A percentile compares a stretch with the other conserved stretches of the same genome.
These are phyloP conservation scores for Combretum micranthum DNA, from an alignment of 345 rosid genomes.

Conservation along the genomic window DNA sequence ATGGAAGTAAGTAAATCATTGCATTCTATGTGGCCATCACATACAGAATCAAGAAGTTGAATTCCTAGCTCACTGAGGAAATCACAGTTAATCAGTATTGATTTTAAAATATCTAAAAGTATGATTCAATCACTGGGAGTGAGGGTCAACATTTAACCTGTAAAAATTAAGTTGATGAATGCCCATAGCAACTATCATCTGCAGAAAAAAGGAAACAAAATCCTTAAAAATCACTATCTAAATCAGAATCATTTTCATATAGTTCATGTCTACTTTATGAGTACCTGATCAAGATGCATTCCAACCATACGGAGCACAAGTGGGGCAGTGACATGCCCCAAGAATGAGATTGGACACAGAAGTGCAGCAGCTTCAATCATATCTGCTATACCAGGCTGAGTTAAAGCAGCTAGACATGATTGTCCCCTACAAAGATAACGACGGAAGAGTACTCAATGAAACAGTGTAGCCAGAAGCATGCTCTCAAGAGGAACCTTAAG, in stretches of 20 bases:
- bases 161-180: conserved; percentile 79
- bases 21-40: conserved; percentile 63
- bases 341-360: conserved; percentile 80
- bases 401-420: conserved; percentile 92
- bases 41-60: conserved; percentile 64
- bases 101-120: background rate
- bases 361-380: conserved; percentile 95
- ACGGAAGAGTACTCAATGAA: conserved; percentile 1
- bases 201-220: conserved; percentile 12
- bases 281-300: conserved; percentile 88
- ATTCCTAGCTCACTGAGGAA: conserved; percentile 49
- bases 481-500: background rate
- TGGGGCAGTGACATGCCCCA: conserved; percentile 75
- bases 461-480: background rate
- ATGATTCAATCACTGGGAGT: background rate
- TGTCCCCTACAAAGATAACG: conserved; percentile 51
- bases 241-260: conserved; percentile 6
- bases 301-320: conserved; percentile 79
- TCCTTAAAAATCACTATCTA: background rate
- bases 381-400: conserved; percentile 54
- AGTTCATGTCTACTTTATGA: conserved; percentile 1
- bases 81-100: conserved; percentile 1
- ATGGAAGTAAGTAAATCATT: conserved; percentile 63
- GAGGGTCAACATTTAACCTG: conserved; percentile 37
- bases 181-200: conserved; percentile 81